These are phyloP conservation scores for Elsinoe necatrix DNA, from an alignment of 2,329 filamentous ascomycete genomes.

Conservation along the genomic window DNA sequence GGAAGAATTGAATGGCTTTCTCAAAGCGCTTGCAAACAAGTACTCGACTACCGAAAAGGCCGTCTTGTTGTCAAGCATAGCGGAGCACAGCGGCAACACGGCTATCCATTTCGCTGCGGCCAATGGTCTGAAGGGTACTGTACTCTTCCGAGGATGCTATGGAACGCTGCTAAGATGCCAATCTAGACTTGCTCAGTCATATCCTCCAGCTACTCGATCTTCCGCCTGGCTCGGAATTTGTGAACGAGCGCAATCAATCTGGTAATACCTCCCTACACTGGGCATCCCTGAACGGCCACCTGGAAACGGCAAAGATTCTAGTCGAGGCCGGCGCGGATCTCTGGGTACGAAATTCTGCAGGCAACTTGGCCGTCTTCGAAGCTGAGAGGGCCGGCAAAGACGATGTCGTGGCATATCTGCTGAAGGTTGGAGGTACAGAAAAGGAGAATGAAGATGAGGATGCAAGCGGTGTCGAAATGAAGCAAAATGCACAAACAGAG, in stretches of 20 bases:
- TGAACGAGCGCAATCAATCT: slow-evolving; percentile 65
- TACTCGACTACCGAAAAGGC: slow-evolving; percentile 53
- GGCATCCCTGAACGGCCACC: slow-evolving; percentile 82
- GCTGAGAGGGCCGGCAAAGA: slow-evolving; percentile 43
- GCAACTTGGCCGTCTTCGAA: slow-evolving; percentile 55
- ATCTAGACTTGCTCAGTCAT: slow-evolving; percentile 18
- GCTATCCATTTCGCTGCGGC: slow-evolving; percentile 84
- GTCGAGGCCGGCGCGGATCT: slow-evolving; percentile 70
- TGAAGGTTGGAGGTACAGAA: slow-evolving; percentile 38
- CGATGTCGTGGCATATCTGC: slow-evolving; percentile 41
- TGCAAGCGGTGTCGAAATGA: background rate
- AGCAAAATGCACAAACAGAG: slow-evolving; percentile 19
- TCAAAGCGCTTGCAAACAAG: slow-evolving; percentile 53
- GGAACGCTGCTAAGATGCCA: background rate
- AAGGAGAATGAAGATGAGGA: slow-evolving; percentile 25
- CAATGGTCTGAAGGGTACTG: slow-evolving; percentile 70
- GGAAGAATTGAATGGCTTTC: slow-evolving; percentile 53
- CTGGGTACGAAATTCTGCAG: slow-evolving; percentile 69
- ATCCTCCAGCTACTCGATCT: slow-evolving; percentile 14
- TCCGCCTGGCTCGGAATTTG: slow-evolving; percentile 34
- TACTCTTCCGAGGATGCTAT: background rate
- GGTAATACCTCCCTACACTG: slow-evolving; percentile 92
- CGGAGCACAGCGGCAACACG: slow-evolving; percentile 68
- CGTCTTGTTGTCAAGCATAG: slow-evolving; percentile 61
- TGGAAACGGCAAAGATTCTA: slow-evolving; percentile 69